Evolutionary conservation across 2,329 filamentous ascomycete genomes (phyloP), one percentile per base, ranked within the genome.

Genomic region (Zasmidium angulare): DNA sequence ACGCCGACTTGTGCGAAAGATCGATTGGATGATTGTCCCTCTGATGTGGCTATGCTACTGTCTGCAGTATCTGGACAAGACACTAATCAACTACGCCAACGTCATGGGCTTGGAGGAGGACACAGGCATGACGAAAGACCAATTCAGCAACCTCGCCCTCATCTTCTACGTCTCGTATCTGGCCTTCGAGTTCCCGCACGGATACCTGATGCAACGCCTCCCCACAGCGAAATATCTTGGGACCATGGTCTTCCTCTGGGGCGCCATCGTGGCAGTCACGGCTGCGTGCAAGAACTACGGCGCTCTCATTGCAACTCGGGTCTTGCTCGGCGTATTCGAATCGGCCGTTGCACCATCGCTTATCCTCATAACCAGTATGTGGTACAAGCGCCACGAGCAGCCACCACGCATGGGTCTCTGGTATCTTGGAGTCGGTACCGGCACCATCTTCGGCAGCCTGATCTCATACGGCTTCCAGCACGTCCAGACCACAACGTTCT

Each of bases 401-500:
- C 85, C 86, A 0, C 71, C 86, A 23, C 79, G 87, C 0, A 81
- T 88, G 2, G 85, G 85, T 0, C 81, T 81, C n/a, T 89, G 86
- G 86, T 89, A 89, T 64, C 78, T 83, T 2, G 86, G 84, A 0
- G 88, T 84, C 53, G 84, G 85, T 0, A 59, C 81, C 0, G 82
- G 83, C 0, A 86, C 80, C 4, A 84, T 87, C 46, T 57, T 85
- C 12, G 85, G 84, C 0, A 82, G 82, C 0, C 77, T 79, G 0
- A 67, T 86, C 14, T 84, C 84, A 0, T 86, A 80, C 58, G 85
- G 83, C 0, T 72, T 87, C 17, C 82, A 82, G 0, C 82, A 85
- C 53, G 66, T 66, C 40, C 52, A 61, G 0, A 66, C 71, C 24
- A 50, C 40, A 6, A 57, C 72, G 1, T 72, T 83, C 52, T 74